These are phyloP conservation scores for Termitomyces sp. DNA, from an alignment of 1,284 basidiomycete species.

Conservation along the genomic window DNA sequence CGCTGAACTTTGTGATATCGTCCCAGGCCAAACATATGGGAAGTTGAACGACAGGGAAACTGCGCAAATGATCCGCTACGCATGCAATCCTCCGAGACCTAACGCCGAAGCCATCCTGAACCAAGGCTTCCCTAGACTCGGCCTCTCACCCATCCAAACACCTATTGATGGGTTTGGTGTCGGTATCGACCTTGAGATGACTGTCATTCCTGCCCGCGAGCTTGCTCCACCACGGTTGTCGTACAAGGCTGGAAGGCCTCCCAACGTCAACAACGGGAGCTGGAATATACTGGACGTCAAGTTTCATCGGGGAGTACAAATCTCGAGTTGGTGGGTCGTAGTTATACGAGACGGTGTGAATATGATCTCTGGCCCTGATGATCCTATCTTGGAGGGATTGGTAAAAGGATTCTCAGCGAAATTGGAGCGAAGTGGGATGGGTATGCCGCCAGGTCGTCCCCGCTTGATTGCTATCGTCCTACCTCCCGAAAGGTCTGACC, in stretches of 20 bases:
- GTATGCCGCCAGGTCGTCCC: conserved; percentile 34
- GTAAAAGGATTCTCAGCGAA: conserved; percentile 49
- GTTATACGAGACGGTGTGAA: conserved; percentile 45
- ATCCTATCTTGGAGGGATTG: conserved; percentile 37
- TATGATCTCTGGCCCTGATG: conserved; percentile 36
- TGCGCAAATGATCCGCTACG: conserved; percentile 57
- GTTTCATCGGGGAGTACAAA: conserved; percentile 48
- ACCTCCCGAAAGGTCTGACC: conserved; percentile 32
- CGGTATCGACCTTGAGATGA: conserved; percentile 50
- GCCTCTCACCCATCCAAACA: conserved; percentile 34
- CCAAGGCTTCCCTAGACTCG: conserved; percentile 52
- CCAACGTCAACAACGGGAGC: conserved; percentile 47
- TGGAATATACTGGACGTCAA: conserved; percentile 72
- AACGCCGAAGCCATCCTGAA: conserved; percentile 56
- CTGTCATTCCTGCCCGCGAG: conserved; percentile 56
- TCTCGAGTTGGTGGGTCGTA: conserved; percentile 56
- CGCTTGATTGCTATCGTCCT: conserved; percentile 32
- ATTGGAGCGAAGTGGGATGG: conserved; percentile 50
- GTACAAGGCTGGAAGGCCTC: conserved; percentile 42
- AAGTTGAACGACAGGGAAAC: conserved; percentile 53
- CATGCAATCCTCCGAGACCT: conserved; percentile 52
- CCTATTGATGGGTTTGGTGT: conserved; percentile 51
- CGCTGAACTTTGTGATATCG: conserved; percentile 65
- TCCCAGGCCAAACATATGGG: conserved; percentile 50
- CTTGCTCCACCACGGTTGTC: conserved; percentile 52